These are phyloP conservation scores for Achaetomiella virescens DNA, from an alignment of 495 filamentous ascomycete species.

Conservation along the genomic window DNA sequence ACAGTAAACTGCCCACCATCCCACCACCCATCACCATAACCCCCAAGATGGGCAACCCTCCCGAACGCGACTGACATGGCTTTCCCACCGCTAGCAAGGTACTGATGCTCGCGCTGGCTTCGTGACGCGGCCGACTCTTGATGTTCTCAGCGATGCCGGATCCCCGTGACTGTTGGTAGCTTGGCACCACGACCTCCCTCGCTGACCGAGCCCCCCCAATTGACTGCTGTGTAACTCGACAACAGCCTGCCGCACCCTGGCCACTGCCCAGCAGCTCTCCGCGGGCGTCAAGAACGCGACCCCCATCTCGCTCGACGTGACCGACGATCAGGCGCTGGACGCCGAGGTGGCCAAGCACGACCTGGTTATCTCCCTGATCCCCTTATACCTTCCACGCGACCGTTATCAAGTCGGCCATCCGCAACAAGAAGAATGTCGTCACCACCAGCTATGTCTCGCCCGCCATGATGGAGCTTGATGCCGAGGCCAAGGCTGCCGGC, in stretches of 20 bases:
- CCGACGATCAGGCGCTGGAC: conserved; percentile 65
- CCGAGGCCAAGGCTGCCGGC: conserved; percentile 77
- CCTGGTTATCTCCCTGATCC: conserved; percentile 77
- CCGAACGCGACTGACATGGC: conserved; percentile 6
- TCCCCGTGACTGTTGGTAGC: conserved; percentile 79
- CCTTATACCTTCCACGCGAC: conserved; percentile 86
- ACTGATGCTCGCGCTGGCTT: conserved; percentile 71
- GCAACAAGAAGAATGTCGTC: conserved; percentile 89
- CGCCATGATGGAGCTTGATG: conserved; percentile 84
- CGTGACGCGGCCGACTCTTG: conserved; percentile 73
- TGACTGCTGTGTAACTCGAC: conserved; percentile 3
- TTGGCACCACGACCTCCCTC: background rate
- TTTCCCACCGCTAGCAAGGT: conserved; percentile 36
- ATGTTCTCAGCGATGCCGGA: conserved; percentile 66
- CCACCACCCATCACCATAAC: background rate
- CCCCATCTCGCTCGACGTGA: conserved; percentile 80
- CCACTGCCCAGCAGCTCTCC: conserved; percentile 66
- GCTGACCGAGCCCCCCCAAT: background rate
- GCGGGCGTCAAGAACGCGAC: conserved; percentile 62
- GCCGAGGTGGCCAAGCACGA: conserved; percentile 70
- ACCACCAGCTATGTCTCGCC: conserved; percentile 94
- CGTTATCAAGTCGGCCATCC: conserved; percentile 93
- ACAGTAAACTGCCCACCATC: conserved; percentile 22
- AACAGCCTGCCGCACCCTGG: conserved; percentile 78
- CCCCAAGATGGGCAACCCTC: background rate